Evolutionary conservation across 73 alveolate genomes (phyloP).

Genomic region (Paraurostyla sp.): DNA sequence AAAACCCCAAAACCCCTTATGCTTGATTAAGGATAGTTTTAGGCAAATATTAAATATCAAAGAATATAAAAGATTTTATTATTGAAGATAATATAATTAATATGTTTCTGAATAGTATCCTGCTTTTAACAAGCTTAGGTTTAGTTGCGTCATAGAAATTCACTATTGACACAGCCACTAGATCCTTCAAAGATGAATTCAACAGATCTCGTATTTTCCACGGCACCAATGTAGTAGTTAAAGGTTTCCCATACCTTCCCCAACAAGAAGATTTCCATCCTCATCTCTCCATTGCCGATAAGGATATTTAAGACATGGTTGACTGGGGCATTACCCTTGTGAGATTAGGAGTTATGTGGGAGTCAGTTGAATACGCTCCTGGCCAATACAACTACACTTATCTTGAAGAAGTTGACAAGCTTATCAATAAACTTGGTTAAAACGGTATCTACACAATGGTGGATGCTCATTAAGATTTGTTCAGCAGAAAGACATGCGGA

Average conservation of each 20-base stretch:
- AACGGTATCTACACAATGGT: slow-evolving; percentile 90
- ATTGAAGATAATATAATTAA: neutral
- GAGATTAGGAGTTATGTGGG: slow-evolving; percentile 95
- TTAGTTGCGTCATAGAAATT: neutral
- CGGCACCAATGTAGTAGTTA: slow-evolving; percentile 88
- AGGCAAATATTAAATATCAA: too few species aligned
- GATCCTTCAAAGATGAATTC: slow-evolving; percentile 42
- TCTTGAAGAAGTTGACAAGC: slow-evolving; percentile 83
- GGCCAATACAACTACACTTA: slow-evolving; percentile 87
- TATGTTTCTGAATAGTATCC: slow-evolving; percentile 16
- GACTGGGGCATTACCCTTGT: slow-evolving; percentile 90
- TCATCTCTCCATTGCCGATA: slow-evolving; percentile 79
- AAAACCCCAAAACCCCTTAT: too few species aligned
- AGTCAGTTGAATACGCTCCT: slow-evolving; percentile 91
- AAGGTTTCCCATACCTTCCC: slow-evolving; percentile 90
- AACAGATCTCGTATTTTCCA: slow-evolving; percentile 57
- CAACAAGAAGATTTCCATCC: slow-evolving; percentile 88
- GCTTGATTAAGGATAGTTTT: too few species aligned
- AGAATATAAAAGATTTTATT: too few species aligned
- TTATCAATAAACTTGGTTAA: slow-evolving; percentile 85
- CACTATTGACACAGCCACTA: slow-evolving; percentile 31
- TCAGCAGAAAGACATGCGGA: slow-evolving; percentile 92
- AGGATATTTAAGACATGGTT: slow-evolving; percentile 83
- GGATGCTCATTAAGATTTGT: slow-evolving; percentile 94
- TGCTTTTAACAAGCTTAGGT: neutral